phyloP scores from a whole-genome alignment of 805 yeast genomes.

The Brettanomyces custersianus region DNA sequence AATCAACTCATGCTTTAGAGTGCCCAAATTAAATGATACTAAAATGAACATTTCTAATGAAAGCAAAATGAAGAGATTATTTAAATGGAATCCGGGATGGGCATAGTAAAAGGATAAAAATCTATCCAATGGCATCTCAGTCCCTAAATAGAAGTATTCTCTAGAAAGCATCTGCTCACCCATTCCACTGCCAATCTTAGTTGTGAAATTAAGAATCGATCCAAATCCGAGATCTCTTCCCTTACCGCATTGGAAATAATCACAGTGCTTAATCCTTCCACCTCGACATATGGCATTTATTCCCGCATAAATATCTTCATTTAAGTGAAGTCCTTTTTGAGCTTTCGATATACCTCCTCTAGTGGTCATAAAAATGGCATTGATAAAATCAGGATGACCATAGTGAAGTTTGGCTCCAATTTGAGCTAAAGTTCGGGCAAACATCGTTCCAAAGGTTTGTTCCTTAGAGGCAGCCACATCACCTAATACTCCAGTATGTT shows the following conservation, averaged over 20 bases:
- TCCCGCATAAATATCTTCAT: constrained; percentile 95
- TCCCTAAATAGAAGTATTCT: constrained; percentile 86
- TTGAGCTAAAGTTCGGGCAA: constrained; percentile 87
- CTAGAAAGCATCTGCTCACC: constrained; percentile 92
- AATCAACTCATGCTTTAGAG: constrained; percentile 65
- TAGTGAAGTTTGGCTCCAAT: constrained; percentile 93
- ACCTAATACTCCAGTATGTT: constrained; percentile 84
- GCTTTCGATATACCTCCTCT: constrained; percentile 95
- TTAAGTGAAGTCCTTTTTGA: constrained; percentile 84
- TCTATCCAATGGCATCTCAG: constrained; percentile 80
- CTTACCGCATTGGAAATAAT: constrained; percentile 93
- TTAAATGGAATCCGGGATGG: constrained; percentile 93
- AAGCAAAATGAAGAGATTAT: constrained; percentile 77
- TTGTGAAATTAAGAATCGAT: constrained; percentile 84
- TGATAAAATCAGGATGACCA: constrained; percentile 94
- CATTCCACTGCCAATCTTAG: constrained; percentile 97
- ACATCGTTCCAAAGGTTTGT: constrained; percentile 92
- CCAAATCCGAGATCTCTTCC: constrained; percentile 94
- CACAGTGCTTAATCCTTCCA: constrained; percentile 91
- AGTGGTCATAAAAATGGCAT: constrained; percentile 86
- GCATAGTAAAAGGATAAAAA: constrained; percentile 92
- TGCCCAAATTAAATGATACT: constrained; percentile 68
- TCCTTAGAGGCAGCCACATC: constrained; percentile 97
- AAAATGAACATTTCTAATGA: constrained; percentile 86
- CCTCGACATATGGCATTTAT: constrained; percentile 85